phyloP scores from a whole-genome alignment of 192 early-diverging fungal genomes.

The Dissophora ornata region DNA sequence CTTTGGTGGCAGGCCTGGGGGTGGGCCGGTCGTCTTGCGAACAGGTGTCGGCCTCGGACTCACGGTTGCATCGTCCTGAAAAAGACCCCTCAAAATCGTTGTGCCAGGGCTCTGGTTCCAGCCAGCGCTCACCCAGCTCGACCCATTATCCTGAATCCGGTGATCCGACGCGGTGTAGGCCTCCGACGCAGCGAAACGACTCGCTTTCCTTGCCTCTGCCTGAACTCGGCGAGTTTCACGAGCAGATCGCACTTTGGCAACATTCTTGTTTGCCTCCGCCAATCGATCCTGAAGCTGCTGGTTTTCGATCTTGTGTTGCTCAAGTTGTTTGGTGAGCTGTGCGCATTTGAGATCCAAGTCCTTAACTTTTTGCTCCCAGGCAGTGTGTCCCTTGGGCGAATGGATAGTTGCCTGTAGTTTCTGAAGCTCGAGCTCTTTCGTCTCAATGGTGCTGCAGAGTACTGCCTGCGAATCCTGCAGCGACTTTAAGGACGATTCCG shows the following conservation, averaged over 20 bases:
- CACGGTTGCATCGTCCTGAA: slow-evolving; percentile 26
- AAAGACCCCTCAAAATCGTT: slow-evolving; percentile 30
- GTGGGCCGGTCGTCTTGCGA: slow-evolving; percentile 33
- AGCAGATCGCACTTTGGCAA: slow-evolving; percentile 14
- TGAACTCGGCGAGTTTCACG: slow-evolving; percentile 18
- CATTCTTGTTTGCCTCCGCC: slow-evolving; percentile 37
- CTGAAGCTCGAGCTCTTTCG: slow-evolving; percentile 35
- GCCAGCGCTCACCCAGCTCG: slow-evolving; percentile 29
- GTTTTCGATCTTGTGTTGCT: slow-evolving; percentile 40
- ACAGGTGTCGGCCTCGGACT: not conserved
- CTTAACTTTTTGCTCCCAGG: slow-evolving; percentile 45
- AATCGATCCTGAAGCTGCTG: slow-evolving; percentile 43
- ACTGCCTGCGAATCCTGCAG: slow-evolving; percentile 28
- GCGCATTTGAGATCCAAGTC: slow-evolving; percentile 36
- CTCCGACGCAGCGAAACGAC: not conserved
- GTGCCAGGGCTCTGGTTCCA: slow-evolving; percentile 36
- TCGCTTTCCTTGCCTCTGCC: slow-evolving; percentile 3
- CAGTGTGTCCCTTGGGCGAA: slow-evolving; percentile 23
- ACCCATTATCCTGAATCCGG: slow-evolving; percentile 16
- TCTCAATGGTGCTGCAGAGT: slow-evolving; percentile 30
- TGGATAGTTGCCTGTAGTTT: slow-evolving; percentile 37
- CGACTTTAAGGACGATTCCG: slow-evolving; percentile 22
- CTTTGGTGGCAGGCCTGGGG: slow-evolving; percentile 31
- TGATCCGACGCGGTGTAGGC: not conserved
- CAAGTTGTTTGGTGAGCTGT: slow-evolving; percentile 21